A percentile compares a stretch with the other conserved stretches of the same genome.
These are phyloP conservation scores for Pythium aphanidermatum DNA, from an alignment of 352 stramenopile genomes.

Conservation along the genomic window DNA sequence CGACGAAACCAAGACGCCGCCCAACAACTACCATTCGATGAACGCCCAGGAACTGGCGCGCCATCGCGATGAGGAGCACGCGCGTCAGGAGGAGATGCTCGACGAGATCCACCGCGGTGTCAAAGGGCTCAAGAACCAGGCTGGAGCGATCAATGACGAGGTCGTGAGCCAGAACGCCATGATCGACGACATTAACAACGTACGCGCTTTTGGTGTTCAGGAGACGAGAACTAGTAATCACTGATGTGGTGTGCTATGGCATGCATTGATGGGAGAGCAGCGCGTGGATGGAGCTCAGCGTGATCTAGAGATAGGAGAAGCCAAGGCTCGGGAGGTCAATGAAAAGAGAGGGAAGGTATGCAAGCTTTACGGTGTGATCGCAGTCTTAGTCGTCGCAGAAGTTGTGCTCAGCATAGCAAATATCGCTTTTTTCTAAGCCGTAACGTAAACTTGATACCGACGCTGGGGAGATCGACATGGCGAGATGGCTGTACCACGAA, in stretches of 20 bases:
- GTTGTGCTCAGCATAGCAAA: conserved; percentile 5
- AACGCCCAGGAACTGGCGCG: conserved; percentile 54
- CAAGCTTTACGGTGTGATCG: conserved; percentile 71
- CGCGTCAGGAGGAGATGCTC: conserved; percentile 62
- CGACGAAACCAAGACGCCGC: too few relatives aligned
- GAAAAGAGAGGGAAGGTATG: conserved; percentile 69
- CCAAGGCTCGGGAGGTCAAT: conserved; percentile 57
- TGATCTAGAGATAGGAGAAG: conserved; percentile 58
- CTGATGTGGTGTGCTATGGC: too few relatives aligned
- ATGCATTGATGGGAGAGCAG: too few relatives aligned
- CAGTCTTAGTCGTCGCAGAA: conserved; percentile 40
- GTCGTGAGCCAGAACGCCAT: conserved; percentile 79
- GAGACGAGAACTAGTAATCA: too few relatives aligned
- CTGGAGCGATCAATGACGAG: conserved; percentile 78
- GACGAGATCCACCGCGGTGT: conserved; percentile 77
- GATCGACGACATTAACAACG: conserved; percentile 71
- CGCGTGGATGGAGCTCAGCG: conserved; percentile 57
- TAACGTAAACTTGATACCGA: too few relatives aligned
- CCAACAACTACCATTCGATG: conserved; percentile 60
- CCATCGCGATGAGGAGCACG: conserved; percentile 43
- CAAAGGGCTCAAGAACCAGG: conserved; percentile 75
- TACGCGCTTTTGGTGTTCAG: too few relatives aligned
- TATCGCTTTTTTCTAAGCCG: conserved; percentile 9
- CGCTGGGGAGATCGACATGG: neutral
- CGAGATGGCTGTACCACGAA: too few relatives aligned